Conservation (phyloP, 163 green algal genomes). For the Chloromonas sp. region DNA sequence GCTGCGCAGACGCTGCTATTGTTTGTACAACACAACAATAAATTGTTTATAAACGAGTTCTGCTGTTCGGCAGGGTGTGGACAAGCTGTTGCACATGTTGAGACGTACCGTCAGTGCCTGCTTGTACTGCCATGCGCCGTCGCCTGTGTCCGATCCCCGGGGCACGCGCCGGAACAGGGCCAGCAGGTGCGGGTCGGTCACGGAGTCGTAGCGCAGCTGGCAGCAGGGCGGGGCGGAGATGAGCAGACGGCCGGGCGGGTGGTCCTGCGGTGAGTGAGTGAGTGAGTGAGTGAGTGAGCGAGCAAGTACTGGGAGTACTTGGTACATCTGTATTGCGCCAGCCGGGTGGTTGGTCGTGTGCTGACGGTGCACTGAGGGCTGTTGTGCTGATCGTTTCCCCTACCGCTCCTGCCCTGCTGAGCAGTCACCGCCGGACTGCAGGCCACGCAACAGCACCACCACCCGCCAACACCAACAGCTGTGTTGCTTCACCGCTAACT, state of each 20-base stretch:
- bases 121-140: constrained; percentile 1
- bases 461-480: too few species aligned
- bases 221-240: background rate
- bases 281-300: background rate
- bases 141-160: background rate
- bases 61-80: too few species aligned
- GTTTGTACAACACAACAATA: too few species aligned
- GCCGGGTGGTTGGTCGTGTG: too few species aligned
- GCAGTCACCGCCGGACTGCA: background rate
- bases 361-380: too few species aligned
- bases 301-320: background rate
- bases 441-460: background rate
- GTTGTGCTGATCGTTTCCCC: background rate
- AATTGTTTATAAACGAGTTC: too few species aligned
- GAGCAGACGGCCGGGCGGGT: background rate
- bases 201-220: background rate
- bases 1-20: background rate
- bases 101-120: background rate
- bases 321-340: background rate
- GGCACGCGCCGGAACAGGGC: background rate
- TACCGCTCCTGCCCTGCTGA: background rate
- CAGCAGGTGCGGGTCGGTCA: background rate
- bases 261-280: background rate
- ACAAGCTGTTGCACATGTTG: too few species aligned
- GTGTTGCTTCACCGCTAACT: too few species aligned